phyloP scores from a whole-genome alignment of 2,329 filamentous ascomycete genomes.

The Alternaria incomplexa region DNA sequence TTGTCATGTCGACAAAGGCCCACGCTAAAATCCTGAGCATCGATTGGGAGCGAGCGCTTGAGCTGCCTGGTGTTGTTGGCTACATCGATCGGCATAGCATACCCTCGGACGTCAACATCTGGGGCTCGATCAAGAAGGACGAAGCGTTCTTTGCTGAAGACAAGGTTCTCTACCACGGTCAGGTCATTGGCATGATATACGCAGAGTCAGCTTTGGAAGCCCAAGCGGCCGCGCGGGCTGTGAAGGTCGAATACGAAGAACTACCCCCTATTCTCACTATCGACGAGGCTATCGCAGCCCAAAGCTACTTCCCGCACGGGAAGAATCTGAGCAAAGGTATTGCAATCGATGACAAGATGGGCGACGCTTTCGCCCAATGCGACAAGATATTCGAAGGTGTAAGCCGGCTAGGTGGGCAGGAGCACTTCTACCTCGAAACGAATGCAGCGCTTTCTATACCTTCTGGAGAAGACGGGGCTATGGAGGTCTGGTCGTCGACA shows the following conservation, averaged over 20 bases:
- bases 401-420: slow-evolving; percentile 88
- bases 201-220: slow-evolving; percentile 79
- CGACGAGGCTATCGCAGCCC: slow-evolving; percentile 87
- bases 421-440: slow-evolving; percentile 96
- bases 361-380: slow-evolving; percentile 74
- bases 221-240: slow-evolving; percentile 78
- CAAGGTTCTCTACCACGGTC: slow-evolving; percentile 83
- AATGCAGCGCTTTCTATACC: slow-evolving; percentile 84
- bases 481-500: slow-evolving; percentile 73
- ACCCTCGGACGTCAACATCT: slow-evolving; percentile 81
- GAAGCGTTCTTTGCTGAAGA: slow-evolving; percentile 91
- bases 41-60: slow-evolving; percentile 75
- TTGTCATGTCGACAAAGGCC: slow-evolving; percentile 85
- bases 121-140: slow-evolving; percentile 81
- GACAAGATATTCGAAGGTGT: slow-evolving; percentile 86
- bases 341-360: slow-evolving; percentile 57
- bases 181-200: slow-evolving; percentile 87
- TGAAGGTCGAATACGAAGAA: slow-evolving; percentile 88
- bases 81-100: slow-evolving; percentile 84
- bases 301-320: slow-evolving; percentile 83
- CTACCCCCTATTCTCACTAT: slow-evolving; percentile 87
- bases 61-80: slow-evolving; percentile 85
- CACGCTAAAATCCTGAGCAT: slow-evolving; percentile 85
- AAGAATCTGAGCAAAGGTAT: slow-evolving; percentile 80
- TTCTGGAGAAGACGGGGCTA: slow-evolving; percentile 87